These are phyloP conservation scores for Elaeagnus macrophylla DNA, from an alignment of 306 rosid species.

Conservation along the genomic window DNA sequence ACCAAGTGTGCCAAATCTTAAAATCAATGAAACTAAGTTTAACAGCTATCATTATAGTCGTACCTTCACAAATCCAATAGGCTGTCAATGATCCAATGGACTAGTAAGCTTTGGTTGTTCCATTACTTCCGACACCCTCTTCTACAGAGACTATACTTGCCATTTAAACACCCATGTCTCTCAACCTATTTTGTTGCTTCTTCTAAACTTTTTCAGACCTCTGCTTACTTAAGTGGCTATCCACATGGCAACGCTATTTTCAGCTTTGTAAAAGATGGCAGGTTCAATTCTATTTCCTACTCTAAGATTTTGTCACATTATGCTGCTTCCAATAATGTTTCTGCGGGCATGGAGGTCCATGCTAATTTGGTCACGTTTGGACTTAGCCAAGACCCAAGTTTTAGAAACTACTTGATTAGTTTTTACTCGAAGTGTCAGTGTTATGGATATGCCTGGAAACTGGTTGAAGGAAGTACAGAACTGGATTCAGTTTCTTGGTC, in stretches of 20 bases:
- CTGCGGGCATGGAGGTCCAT: constrained; percentile 49
- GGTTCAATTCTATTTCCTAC: constrained; percentile 20
- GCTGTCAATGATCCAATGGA: constrained; percentile 23
- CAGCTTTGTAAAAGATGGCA: background rate
- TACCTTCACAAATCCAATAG: background rate
- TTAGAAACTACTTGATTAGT: constrained; percentile 40
- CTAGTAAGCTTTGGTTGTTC: constrained; percentile 17
- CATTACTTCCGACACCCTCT: constrained; percentile 25
- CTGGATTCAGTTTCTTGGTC: constrained; percentile 67
- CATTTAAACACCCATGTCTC: constrained; percentile 18
- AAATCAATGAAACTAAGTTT: background rate
- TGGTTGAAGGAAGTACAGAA: constrained; percentile 49
- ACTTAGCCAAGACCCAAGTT: constrained; percentile 29
- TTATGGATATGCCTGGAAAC: constrained; percentile 51
- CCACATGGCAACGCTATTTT: constrained; percentile 10
- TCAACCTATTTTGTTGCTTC: constrained; percentile 10
- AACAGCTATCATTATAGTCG: background rate
- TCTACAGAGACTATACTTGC: constrained; percentile 18
- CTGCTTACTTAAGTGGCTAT: constrained; percentile 9
- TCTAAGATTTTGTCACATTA: constrained; percentile 46
- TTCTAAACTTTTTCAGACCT: constrained; percentile 14
- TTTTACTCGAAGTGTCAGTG: constrained; percentile 36
- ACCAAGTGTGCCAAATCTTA: too few relatives aligned
- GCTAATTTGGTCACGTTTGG: constrained; percentile 60
- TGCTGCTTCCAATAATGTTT: constrained; percentile 41